phyloP scores from a whole-genome alignment of 225 moss, liverwort and hornwort species.

The Marchantia paleacea region DNA sequence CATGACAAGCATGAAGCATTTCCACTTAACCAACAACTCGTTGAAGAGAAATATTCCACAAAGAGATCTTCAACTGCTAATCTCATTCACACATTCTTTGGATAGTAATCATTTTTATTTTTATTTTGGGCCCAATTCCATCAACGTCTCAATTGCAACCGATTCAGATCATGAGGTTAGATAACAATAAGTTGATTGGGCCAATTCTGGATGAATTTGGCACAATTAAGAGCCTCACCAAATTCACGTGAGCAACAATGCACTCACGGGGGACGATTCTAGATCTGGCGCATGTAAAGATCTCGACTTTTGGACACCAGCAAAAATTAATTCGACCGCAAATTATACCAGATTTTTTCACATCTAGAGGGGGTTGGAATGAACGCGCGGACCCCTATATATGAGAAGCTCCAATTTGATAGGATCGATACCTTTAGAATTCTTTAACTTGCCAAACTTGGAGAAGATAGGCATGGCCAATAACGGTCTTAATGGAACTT shows the following conservation, averaged over 20 bases:
- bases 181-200: conserved; percentile 14
- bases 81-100: conserved; percentile 31
- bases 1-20: conserved; percentile 16
- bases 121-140: conserved; percentile 5
- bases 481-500: conserved; percentile 23
- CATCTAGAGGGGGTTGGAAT: neutral
- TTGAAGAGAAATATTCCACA: conserved; percentile 19
- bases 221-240: neutral
- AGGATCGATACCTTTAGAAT: neutral
- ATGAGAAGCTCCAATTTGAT: neutral
- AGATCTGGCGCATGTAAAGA: conserved; percentile 8
- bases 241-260: conserved; percentile 28
- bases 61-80: conserved; percentile 22
- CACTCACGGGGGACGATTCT: conserved; percentile 18
- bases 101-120: conserved; percentile 18
- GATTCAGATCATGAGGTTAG: conserved; percentile 25
- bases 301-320: conserved; percentile 33
- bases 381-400: neutral
- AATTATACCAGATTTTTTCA: conserved; percentile 15
- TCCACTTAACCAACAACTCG: conserved; percentile 39
- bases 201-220: conserved; percentile 4
- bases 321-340: conserved; percentile 5
- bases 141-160: neutral
- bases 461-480: conserved; percentile 18
- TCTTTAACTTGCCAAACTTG: no score